phyloP scores from a whole-genome alignment of 768 basidiomycete species.

The Collybia mongolica region DNA sequence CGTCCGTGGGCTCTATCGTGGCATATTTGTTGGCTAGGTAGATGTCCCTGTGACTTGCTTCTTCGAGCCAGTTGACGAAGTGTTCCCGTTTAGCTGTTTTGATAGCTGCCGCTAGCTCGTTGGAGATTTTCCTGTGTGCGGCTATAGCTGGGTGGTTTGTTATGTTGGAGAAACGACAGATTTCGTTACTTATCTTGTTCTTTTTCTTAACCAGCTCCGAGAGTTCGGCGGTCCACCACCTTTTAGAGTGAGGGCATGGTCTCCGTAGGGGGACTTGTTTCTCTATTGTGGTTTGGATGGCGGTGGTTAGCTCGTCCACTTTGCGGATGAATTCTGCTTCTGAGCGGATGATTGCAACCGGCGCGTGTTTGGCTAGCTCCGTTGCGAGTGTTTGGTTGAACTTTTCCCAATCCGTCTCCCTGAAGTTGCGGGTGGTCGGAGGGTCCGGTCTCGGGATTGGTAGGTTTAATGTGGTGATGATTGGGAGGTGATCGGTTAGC shows the following conservation, averaged over 20 bases:
- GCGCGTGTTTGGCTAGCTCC: neutral
- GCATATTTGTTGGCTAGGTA: conserved; percentile 5
- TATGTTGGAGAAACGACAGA: neutral
- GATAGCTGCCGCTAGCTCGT: neutral
- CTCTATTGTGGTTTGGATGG: neutral
- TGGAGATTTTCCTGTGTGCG: neutral
- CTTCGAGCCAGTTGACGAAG: neutral
- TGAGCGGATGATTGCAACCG: neutral
- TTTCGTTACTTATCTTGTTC: neutral
- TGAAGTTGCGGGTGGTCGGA: conserved; percentile 17
- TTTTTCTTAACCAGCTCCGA: conserved; percentile 2
- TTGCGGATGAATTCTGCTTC: neutral
- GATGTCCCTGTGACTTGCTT: neutral
- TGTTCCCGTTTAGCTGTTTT: neutral
- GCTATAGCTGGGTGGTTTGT: neutral
- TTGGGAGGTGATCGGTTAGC: conserved; percentile 31
- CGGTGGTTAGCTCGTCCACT: neutral
- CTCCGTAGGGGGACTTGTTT: too few relatives aligned
- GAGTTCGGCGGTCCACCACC: too few relatives aligned
- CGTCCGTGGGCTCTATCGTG: conserved; percentile 1
- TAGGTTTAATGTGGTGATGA: conserved; percentile 22
- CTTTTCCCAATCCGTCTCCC: conserved; percentile 16
- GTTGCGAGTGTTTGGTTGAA: neutral
- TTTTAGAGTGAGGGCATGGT: too few relatives aligned
- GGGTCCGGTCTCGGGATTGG: neutral